Percentiles rank a stretch among this genome's conserved stretches.
Evolutionary conservation across 2,329 filamentous ascomycete genomes (phyloP).

Genomic region (Parasarocladium wereldwijsianum): DNA sequence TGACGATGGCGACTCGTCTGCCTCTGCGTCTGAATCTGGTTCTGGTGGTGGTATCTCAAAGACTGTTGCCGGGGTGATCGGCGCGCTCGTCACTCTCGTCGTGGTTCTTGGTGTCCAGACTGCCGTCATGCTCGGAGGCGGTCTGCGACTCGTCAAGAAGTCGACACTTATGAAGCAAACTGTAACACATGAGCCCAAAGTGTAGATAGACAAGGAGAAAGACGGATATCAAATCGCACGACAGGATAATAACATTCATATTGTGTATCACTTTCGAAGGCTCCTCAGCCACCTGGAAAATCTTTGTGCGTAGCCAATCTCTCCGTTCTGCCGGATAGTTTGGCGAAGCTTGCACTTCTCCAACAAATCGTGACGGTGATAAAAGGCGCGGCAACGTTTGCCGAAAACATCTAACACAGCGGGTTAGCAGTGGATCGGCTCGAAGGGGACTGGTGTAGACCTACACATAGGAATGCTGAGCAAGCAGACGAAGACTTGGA

Average conservation of each 20-base stretch:
- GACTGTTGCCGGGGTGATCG: constrained; percentile 18
- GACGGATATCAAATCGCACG: background rate
- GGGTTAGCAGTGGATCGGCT: constrained; percentile 1
- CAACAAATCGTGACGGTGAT: constrained; percentile 60
- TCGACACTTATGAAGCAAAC: constrained; percentile 19
- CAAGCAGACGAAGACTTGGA: constrained; percentile 65
- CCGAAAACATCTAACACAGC: constrained; percentile 52
- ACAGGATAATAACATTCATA: background rate
- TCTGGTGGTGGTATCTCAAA: constrained; percentile 14
- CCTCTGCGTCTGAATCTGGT: constrained; percentile 2
- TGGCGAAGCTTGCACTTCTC: constrained; percentile 16
- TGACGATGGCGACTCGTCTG: constrained; percentile 4
- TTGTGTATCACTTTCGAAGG: constrained; percentile 1
- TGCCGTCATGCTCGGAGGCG: constrained; percentile 25
- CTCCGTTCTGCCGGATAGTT: too few relatives aligned
- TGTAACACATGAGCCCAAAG: background rate
- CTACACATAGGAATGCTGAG: constrained; percentile 66
- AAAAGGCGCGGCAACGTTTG: constrained; percentile 63
- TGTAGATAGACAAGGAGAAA: background rate
- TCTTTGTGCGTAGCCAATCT: too few relatives aligned
- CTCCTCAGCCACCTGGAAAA: too few relatives aligned
- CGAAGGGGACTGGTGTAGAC: constrained; percentile 19
- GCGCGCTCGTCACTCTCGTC: constrained; percentile 17
- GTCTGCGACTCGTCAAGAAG: constrained; percentile 33
- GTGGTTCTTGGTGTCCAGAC: constrained; percentile 18